Evolutionary conservation across 768 basidiomycete genomes (phyloP), one percentile per base, ranked within the genome.

Genomic region (Rhodotorula sphaerocarpa): DNA sequence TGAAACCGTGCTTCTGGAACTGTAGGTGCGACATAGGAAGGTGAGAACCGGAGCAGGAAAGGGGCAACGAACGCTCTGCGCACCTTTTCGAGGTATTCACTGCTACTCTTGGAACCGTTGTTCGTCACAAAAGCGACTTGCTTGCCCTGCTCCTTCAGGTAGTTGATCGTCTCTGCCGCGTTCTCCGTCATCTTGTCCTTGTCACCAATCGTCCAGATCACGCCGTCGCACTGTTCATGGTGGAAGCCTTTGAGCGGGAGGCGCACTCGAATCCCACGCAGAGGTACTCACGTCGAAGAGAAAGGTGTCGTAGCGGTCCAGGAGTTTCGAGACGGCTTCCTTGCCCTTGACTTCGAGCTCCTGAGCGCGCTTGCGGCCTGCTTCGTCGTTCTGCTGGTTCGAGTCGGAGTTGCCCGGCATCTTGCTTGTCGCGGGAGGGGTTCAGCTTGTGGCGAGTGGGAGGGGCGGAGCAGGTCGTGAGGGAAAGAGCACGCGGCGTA

Each of bases 61-160:
- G 73, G 16, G 10, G 36, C 10, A 16, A 16, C 10, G 36, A 39
- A 39, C 9, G 36, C n/a, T n/a, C n/a, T 93, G 92, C 75, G 16
- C 36, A 57, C 55, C 55, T 91, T 93, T 47, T 78, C 77, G 78
- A 88, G 90, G 81, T 91, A 92, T 73, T 78, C 84, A 74, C 77
- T 82, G 63, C 93, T 79, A 3, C 90, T 92, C 76, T 91, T 90
- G 57, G 85, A 88, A 42, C 91, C 90, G 75, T 95, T 97, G 77
- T 96, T 97, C 30, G 65, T 66, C 34, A 66, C 51, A 73, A 97
- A 97, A 15, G 95, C 76, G 36, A 95, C 78, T 62, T 82, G 80
- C 80, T 89, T 96, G 73, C 33, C 31, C 9, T 31, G 27, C 21
- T 41, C 30, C 20, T 60, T 61, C 15, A 69, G 54, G 63, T 36